Evolutionary conservation across 2,329 filamentous ascomycete species (phyloP).

Genomic region (Fusarium setosum): DNA sequence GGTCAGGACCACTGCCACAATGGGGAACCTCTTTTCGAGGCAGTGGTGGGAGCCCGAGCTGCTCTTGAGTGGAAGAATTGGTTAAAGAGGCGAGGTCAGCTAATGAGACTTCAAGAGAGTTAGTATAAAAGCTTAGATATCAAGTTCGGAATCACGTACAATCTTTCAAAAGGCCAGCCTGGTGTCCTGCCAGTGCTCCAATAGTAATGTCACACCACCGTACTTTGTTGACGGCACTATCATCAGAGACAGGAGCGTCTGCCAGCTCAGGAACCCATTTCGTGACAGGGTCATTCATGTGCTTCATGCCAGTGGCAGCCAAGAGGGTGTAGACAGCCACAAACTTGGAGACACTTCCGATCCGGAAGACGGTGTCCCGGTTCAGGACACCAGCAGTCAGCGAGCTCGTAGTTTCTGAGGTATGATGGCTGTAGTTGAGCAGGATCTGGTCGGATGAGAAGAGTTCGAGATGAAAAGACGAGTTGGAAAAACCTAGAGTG

Average conservation of each 20-base stretch:
- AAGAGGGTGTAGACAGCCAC: slow-evolving; percentile 2
- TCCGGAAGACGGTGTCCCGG: background rate
- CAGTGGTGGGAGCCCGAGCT: background rate
- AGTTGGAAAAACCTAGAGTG: background rate
- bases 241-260: background rate
- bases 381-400: slow-evolving; percentile 3
- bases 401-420: background rate
- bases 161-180: background rate
- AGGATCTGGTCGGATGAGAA: slow-evolving; percentile 9
- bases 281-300: slow-evolving; percentile 4
- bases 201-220: slow-evolving; percentile 14
- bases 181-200: background rate
- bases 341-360: slow-evolving; percentile 13
- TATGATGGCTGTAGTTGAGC: slow-evolving; percentile 7
- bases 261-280: slow-evolving; percentile 20
- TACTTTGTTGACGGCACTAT: background rate
- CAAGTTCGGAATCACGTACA: background rate
- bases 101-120: background rate
- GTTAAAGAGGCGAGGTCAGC: background rate
- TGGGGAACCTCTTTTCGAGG: background rate
- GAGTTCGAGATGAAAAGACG: slow-evolving; percentile 7
- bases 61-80: background rate
- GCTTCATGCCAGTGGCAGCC: background rate
- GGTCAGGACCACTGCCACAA: background rate
- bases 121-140: background rate